Base-by-base conservation (phyloP, 2,329 filamentous ascomycete species). In the Beauveria australis region DNA sequence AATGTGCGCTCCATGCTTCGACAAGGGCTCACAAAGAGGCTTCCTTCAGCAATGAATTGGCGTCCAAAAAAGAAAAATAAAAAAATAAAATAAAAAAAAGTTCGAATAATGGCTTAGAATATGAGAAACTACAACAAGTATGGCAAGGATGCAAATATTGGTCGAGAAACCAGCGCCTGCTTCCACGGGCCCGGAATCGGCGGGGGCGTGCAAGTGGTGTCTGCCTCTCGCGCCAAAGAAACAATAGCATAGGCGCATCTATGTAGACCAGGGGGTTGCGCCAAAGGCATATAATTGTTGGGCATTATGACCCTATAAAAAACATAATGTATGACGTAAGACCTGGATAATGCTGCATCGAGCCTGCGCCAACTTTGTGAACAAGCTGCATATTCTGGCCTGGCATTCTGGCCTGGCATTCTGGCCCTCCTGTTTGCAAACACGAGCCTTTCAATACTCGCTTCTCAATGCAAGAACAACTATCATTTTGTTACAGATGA, bases 391-490 rank as follows among this genome's bases (percentile, higher is more conserved):
- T 18, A 24, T 22, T n/a, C 24, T 12, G 19, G 19, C 22, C 19
- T 26, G 10, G 5, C 44, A 18, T 7, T 26, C 9, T 2, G 18
- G 48, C 28, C 18, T 5, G n/a, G n/a, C n/a, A n/a, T n/a, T n/a
- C n/a, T 2, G 18, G 48, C 28, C 9, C 2, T 19, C 10, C 7
- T 37, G 7, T 3, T 24, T 4, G 8, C 48, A 12, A 19, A 8
- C 6, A 5, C 9, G 37, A 8, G 1, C 1, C 28, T 22, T 22
- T 16, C 28, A 24, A 8, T 22, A 2, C 1, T 14, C 0, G 2
- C 28, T 14, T 0, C 5, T 12, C 12, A 22, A 33, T 26, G 18
- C 28, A 7, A 47, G 9, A 22, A 24, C 1, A 24, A 26, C 10
- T 33, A 10, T n/a, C 16, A 46, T 47, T 8, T 26, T 2, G 5